Percentiles rank a stretch among this genome's conserved stretches.
Conservation (phyloP, 768 basidiomycete species). For the Russula earlei region DNA sequence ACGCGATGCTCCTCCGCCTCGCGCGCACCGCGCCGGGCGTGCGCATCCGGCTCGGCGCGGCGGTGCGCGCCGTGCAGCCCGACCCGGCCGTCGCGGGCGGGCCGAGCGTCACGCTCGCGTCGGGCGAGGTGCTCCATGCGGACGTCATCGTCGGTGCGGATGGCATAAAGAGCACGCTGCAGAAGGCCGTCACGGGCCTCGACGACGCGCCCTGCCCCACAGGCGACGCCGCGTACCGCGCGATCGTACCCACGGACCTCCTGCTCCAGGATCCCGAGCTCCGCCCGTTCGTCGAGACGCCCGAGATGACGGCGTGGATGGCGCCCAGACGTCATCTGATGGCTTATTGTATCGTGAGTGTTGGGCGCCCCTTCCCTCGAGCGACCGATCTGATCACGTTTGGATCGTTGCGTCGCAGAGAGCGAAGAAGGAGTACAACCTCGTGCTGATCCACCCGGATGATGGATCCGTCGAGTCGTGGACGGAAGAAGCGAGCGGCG, state of each 20-base stretch:
- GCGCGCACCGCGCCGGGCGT: constrained; percentile 24
- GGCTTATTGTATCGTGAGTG: constrained; percentile 36
- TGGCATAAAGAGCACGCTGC: constrained; percentile 40
- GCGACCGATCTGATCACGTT: too few relatives aligned
- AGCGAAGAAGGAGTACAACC: constrained; percentile 29
- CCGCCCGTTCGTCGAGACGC: constrained; percentile 37
- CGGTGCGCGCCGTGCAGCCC: constrained; percentile 27
- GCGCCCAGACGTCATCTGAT: constrained; percentile 41
- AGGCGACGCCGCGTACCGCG: constrained; percentile 56
- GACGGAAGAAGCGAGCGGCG: constrained; percentile 34
- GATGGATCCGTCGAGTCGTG: constrained; percentile 35
- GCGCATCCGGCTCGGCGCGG: constrained; percentile 27
- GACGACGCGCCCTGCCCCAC: constrained; percentile 40
- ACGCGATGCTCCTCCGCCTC: constrained; percentile 32
- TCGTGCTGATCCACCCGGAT: constrained; percentile 32
- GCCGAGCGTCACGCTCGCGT: constrained; percentile 29
- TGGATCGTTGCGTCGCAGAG: constrained; percentile 20
- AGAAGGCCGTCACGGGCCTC: constrained; percentile 39
- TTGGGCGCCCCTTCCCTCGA: too few relatives aligned
- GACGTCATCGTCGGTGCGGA: constrained; percentile 34
- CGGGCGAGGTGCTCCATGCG: constrained; percentile 29
- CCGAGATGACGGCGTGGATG: constrained; percentile 53
- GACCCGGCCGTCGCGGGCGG: constrained; percentile 21
- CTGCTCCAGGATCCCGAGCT: constrained; percentile 46
- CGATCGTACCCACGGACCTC: constrained; percentile 36